These are phyloP conservation scores for Calendula officinalis DNA, from an alignment of 129 eudicot genomes.

Conservation along the genomic window DNA sequence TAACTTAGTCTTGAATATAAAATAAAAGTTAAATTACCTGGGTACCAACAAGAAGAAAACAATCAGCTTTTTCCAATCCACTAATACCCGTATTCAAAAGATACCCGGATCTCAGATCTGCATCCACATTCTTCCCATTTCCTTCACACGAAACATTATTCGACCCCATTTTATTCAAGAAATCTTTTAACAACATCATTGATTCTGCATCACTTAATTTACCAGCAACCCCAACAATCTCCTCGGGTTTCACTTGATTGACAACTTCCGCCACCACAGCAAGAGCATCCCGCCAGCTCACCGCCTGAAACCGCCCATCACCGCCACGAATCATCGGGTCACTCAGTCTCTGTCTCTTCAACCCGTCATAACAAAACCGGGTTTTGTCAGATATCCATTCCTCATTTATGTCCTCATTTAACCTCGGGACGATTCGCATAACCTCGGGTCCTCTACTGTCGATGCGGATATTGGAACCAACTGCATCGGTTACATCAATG, in stretches of 20 bases:
- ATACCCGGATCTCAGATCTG: conserved; percentile 84
- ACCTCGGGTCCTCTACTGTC: conserved; percentile 99
- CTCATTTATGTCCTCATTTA: conserved; percentile 90
- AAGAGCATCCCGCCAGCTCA: conserved; percentile 91
- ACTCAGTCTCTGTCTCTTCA: conserved; percentile 85
- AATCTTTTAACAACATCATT: conserved; percentile 81
- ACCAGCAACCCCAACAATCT: conserved; percentile 90
- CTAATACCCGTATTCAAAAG: conserved; percentile 67
- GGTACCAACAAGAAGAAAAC: conserved; percentile 80
- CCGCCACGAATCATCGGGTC: conserved; percentile 86
- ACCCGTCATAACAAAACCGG: conserved; percentile 85
- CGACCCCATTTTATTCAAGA: conserved; percentile 81
- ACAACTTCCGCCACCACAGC: conserved; percentile 79
- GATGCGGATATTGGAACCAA: conserved; percentile 94
- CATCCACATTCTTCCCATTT: conserved; percentile 56
- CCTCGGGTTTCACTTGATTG: conserved; percentile 63
- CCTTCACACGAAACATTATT: conserved; percentile 84
- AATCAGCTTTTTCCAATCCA: conserved; percentile 88
- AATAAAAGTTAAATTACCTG: conserved; percentile 45
- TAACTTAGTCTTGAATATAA: no score
- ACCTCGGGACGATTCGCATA: conserved; percentile 87
- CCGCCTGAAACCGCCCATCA: conserved; percentile 84
- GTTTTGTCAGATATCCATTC: conserved; percentile 98
- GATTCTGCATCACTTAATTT: conserved; percentile 88
- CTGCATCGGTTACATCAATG: conserved; percentile 97